phyloP scores from a whole-genome alignment of 768 basidiomycete species.

The Termitomyces eurrhizus region DNA sequence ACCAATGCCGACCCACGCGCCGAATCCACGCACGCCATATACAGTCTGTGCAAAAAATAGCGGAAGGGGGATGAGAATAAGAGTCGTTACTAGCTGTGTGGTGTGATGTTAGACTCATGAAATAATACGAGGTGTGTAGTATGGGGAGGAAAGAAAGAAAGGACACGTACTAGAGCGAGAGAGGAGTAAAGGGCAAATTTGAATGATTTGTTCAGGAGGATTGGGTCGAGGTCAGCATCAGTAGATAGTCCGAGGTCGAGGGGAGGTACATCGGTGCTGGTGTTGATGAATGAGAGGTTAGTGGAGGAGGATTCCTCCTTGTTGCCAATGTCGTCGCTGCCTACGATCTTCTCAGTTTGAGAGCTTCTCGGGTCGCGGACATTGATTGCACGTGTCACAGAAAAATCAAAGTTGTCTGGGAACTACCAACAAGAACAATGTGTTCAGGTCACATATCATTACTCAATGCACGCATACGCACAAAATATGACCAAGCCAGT shows the following conservation, averaged over 20 bases:
- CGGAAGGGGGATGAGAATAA: constrained; percentile 79
- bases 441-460: neutral
- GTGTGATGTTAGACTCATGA: neutral
- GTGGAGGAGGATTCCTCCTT: neutral
- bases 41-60: constrained; percentile 81
- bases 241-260: constrained; percentile 23
- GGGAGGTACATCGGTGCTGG: neutral
- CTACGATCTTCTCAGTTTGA: neutral
- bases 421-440: constrained; percentile 43
- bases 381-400: constrained; percentile 76
- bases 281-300: neutral
- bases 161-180: constrained; percentile 49
- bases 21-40: constrained; percentile 58
- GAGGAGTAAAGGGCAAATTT: constrained; percentile 77
- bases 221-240: constrained; percentile 60
- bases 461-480: constrained; percentile 40
- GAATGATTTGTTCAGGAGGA: constrained; percentile 68
- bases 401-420: constrained; percentile 65
- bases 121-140: neutral
- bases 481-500: constrained; percentile 57
- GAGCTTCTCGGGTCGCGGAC: neutral
- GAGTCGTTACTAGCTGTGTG: constrained; percentile 54
- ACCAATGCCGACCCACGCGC: constrained; percentile 77
- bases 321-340: neutral
- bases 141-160: neutral